A percentile compares a stretch with the other conserved stretches of the same genome.
Evolutionary conservation across 371 early-diverging fungal genomes (phyloP).

Genomic region (Apophysomyces ossiformis): DNA sequence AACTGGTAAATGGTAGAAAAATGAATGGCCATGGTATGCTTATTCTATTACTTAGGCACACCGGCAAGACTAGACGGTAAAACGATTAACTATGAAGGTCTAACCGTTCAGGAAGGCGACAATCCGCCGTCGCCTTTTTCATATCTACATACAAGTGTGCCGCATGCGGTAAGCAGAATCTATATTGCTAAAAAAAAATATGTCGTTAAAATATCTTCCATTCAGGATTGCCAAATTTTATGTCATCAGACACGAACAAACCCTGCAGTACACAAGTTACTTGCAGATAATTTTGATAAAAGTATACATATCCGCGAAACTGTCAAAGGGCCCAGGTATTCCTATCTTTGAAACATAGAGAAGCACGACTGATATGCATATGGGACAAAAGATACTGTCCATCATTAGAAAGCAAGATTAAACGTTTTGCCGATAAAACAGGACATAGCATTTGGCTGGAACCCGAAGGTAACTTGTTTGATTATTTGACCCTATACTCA

Average conservation of each 20-base stretch:
- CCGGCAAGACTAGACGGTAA: conserved; percentile 80
- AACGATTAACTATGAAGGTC: conserved; percentile 73
- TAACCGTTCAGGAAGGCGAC: conserved; percentile 75
- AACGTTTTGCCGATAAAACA: conserved; percentile 69
- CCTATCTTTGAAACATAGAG: not conserved
- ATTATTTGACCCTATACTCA: not conserved
- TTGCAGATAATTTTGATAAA: conserved; percentile 74
- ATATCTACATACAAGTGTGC: conserved; percentile 69
- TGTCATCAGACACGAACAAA: conserved; percentile 86
- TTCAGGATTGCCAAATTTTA: conserved; percentile 62
- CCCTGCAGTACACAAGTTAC: conserved; percentile 67
- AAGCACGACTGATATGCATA: not conserved
- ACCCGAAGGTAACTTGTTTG: conserved; percentile 69
- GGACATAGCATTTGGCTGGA: conserved; percentile 84
- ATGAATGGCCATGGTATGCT: not conserved
- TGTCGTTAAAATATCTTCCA: not conserved
- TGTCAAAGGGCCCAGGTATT: conserved; percentile 78
- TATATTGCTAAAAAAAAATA: not conserved
- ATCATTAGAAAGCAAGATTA: conserved; percentile 83
- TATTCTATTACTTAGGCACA: conserved; percentile 53
- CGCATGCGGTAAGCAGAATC: conserved; percentile 51
- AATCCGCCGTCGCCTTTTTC: conserved; percentile 81
- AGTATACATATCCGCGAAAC: conserved; percentile 86
- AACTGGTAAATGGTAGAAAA: conserved; percentile 55
- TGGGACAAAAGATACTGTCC: conserved; percentile 69